Base-by-base conservation (phyloP, 108 stramenopile genomes). In the Conticribra weissflogii region DNA sequence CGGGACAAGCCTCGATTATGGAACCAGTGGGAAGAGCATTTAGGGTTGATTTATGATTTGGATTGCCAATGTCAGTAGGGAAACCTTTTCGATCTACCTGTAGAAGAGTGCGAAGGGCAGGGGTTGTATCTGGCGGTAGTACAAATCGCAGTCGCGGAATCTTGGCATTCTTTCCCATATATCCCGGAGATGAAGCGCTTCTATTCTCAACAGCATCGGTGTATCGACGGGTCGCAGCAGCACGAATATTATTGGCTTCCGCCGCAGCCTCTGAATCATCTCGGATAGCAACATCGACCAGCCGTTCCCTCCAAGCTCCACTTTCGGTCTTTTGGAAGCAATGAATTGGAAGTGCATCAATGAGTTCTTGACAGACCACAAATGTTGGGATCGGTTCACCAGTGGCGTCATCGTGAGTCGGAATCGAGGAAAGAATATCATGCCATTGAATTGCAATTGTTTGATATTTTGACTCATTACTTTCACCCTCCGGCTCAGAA, bases 331-430 rank as follows among this genome's bases (percentile, higher is more conserved):
- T 88, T 81, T 93, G 85, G 73, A 99, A 98, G 49, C 85, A 85
- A 72, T 99, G 96, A 16, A 97, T 85, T 17, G 98, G 97, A 8
- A 99, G 78, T 16, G 97, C 97, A 75, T 99, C 97, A 41, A 98
- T 47, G 46, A 99, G 86, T 59, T 99, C 98, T 76, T 99, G 98
- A 32, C 88, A 89, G 7, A 99, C 68, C 23, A 93, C 56, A 46
- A 90, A 80, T 7, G 79, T 75, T 17, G 88, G 85, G 1, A 83
- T 85, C 1, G 78, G 67, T 51, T 61, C 64, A 64, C 76, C 73
- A 59, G 72, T 72, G 27, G 31, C 59, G 28, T 30, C 68, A 54
- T 77, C 75, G 31, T 76, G 68, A 49, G 66, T 56, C 15, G 79
- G 67, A 51, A 96, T 83, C 22, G 78, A 74, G 3, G 74, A 59